phyloP scores from a whole-genome alignment of 1,284 basidiomycete genomes.

The Malassezia sp. region DNA sequence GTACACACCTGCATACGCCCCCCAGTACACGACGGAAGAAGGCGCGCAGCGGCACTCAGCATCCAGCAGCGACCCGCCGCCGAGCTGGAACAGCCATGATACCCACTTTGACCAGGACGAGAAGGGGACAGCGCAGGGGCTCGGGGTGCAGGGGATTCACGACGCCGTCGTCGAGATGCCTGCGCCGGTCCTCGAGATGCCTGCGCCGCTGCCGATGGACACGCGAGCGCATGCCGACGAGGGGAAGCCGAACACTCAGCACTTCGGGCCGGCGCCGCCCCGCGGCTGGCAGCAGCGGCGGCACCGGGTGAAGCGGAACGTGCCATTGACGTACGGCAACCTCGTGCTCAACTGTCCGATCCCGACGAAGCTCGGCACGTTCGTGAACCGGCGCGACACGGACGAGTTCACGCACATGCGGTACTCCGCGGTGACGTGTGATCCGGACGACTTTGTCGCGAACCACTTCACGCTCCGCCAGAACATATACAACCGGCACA shows the following conservation, averaged over 20 bases:
- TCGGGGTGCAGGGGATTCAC: constrained; percentile 2
- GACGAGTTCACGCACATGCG: constrained; percentile 46
- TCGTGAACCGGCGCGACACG: constrained; percentile 67
- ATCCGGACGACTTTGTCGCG: constrained; percentile 21
- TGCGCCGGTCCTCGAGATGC: no score
- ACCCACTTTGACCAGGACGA: background rate
- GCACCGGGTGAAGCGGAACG: constrained; percentile 47
- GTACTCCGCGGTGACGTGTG: constrained; percentile 30
- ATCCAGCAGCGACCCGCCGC: background rate
- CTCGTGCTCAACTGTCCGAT: constrained; percentile 43
- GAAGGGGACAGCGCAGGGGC: background rate
- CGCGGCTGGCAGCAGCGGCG: constrained; percentile 38
- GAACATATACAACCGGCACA: constrained; percentile 39
- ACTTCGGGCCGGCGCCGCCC: constrained; percentile 41
- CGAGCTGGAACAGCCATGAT: constrained; percentile 5
- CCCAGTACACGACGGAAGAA: no score
- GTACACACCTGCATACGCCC: background rate
- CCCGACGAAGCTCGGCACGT: constrained; percentile 31
- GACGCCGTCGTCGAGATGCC: background rate
- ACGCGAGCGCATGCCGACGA: background rate
- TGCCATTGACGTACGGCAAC: constrained; percentile 45
- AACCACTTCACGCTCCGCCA: constrained; percentile 40
- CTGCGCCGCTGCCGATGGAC: background rate
- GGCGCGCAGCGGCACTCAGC: background rate
- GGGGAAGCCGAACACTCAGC: constrained; percentile 20